phyloP scores from a whole-genome alignment of 495 filamentous ascomycete species.

The Aspergillus asperescens region DNA sequence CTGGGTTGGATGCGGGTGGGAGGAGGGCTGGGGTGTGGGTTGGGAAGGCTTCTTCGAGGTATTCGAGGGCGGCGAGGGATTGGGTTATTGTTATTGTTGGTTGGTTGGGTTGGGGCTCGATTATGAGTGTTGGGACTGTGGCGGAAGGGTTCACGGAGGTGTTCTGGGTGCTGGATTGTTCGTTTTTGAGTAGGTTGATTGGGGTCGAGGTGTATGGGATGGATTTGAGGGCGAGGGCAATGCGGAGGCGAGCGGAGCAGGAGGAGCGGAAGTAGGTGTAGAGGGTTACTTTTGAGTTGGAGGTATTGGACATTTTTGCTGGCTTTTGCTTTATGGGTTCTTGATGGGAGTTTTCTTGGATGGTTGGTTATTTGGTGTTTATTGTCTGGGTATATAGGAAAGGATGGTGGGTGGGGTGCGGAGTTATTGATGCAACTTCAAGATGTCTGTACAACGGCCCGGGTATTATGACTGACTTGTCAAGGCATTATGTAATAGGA shows the following conservation, averaged over 20 bases:
- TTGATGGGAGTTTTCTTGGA: not conserved
- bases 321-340: not conserved
- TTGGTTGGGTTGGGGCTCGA: constrained; percentile 13
- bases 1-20: constrained; percentile 25
- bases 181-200: constrained; percentile 43
- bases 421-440: no score
- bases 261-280: constrained; percentile 54
- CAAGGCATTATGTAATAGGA: no score
- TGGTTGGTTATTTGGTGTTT: not conserved
- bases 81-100: constrained; percentile 40
- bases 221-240: constrained; percentile 44
- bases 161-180: constrained; percentile 35
- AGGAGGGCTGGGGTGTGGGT: constrained; percentile 27
- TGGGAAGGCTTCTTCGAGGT: constrained; percentile 46
- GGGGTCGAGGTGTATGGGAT: constrained; percentile 38
- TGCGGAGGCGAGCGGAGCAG: constrained; percentile 50
- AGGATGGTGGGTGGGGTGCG: no score
- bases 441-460: no score
- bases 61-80: constrained; percentile 50
- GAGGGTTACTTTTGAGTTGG: constrained; percentile 29
- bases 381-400: no score
- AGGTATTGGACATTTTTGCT: constrained; percentile 18
- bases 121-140: constrained; percentile 47
- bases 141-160: constrained; percentile 41
- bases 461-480: no score